Conservation (phyloP, 83 land plant species). For the Thuja plicata region DNA sequence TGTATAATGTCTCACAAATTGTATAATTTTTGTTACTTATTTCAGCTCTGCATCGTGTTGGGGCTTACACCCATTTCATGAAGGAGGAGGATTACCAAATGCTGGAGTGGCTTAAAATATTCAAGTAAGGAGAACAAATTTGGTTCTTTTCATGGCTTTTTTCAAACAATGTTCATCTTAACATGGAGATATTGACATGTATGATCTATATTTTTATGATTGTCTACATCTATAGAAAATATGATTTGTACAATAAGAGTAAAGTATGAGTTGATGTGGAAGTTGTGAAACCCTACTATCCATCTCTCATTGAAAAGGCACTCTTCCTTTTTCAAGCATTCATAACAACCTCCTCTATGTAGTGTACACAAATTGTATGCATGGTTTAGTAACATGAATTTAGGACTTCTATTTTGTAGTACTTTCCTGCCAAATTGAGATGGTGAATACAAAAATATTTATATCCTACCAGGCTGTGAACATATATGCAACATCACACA, state of each 20-base stretch:
- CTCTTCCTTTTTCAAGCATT: not conserved
- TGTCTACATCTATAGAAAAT: conserved; percentile 39
- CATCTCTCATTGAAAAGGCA: conserved; percentile 76
- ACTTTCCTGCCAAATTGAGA: conserved; percentile 47
- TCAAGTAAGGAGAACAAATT: conserved; percentile 44
- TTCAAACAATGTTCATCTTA: too few relatives aligned
- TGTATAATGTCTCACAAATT: too few relatives aligned
- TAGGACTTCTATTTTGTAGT: conserved; percentile 27
- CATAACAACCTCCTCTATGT: too few relatives aligned
- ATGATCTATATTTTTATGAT: too few relatives aligned
- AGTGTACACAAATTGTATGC: too few relatives aligned
- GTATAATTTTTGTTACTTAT: not conserved
- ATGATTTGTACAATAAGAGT: conserved; percentile 87
- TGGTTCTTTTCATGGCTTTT: too few relatives aligned
- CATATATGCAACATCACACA: too few relatives aligned
- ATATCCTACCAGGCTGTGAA: too few relatives aligned
- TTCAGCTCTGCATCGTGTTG: conserved; percentile 67
- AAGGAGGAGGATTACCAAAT: conserved; percentile 60
- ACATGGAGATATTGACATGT: too few relatives aligned
- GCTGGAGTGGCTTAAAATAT: conserved; percentile 70
- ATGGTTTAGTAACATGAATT: too few relatives aligned
- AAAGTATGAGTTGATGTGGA: conserved; percentile 71
- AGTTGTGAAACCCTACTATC: conserved; percentile 72
- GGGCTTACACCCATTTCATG: conserved; percentile 69
- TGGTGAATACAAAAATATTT: conserved; percentile 13